Evolutionary conservation across 345 rosid species (phyloP), one percentile per base, ranked within the genome.

Genomic region (Camelina laxa): DNA sequence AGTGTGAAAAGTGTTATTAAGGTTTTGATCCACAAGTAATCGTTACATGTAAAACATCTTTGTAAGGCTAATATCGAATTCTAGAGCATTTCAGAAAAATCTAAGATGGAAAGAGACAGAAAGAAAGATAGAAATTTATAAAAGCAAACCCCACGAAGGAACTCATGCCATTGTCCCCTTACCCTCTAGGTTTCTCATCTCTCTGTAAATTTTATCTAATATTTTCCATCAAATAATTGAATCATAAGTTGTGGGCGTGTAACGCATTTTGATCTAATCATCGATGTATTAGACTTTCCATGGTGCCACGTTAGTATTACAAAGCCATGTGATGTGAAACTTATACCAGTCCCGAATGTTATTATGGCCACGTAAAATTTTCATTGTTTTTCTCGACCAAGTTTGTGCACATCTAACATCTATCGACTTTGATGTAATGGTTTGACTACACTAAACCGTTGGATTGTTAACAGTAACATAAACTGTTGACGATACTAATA

Each of bases 151-250:
- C 63, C 74, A 60, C 49, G 49, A 51, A 68, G 36, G n/a, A 75
- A 67, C 69, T 60, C 69, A 75, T 75, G 69, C 21, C 69, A 68
- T 60, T 67, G 79, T 60, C 74, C 57, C 79, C 74, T 75, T 13
- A 17, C 5, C 63, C 7, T 38, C 12, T 62, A 41, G 31, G n/a
- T 27, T 49, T 48, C 49, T 48, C 21, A 70, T 3, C 1, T 49
- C 42, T 62, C 54, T 27, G 42, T n/a, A 27, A 54, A 63, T 12
- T 16, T 8, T 36, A 53, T 65, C 13, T 48, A 33, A 3, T 15
- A n/a, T 16, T 31, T 39, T 51, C 30, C 56, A 41, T 68, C 69
- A 60, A 60, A 75, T 67, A 60, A 59, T 67, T 75, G 61, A 41
- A 9, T 67, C 68, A 17, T 49, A 21, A 11, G 41, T 20, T 54